These are phyloP conservation scores for Herpetomonas tarakana DNA, from an alignment of 208 protist genomes.

Conservation along the genomic window DNA sequence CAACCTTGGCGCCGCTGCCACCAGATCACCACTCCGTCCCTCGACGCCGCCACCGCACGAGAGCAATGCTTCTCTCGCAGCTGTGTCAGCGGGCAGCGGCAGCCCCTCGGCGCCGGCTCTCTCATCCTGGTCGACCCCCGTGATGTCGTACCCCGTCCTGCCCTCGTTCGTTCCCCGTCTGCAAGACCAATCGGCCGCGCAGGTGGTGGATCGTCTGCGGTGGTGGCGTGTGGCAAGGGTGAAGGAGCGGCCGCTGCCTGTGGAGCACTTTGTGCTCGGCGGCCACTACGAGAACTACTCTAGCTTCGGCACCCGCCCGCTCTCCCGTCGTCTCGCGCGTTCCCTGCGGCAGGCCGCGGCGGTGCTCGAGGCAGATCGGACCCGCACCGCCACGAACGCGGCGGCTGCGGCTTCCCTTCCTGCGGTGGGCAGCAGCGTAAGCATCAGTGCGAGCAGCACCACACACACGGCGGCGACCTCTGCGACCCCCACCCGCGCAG, in stretches of 20 bases:
- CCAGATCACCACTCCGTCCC: too few species aligned
- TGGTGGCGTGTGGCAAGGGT: constrained; percentile 60
- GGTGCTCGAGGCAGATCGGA: constrained; percentile 11
- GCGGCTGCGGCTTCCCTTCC: too few species aligned
- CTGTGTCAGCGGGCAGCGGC: too few species aligned
- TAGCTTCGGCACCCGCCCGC: constrained; percentile 32
- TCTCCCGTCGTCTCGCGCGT: constrained; percentile 18
- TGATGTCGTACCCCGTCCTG: neutral
- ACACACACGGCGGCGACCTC: too few species aligned
- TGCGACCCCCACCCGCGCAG: neutral
- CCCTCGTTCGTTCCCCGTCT: neutral
- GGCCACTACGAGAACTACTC: constrained; percentile 50
- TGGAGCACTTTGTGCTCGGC: constrained; percentile 34
- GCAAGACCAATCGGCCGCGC: constrained; percentile 12
- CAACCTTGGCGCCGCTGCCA: neutral
- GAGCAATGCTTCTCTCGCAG: too few species aligned
- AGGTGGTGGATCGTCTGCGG: constrained; percentile 69
- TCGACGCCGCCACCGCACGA: too few species aligned
- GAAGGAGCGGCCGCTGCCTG: constrained; percentile 35
- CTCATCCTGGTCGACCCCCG: neutral
- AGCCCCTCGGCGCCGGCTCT: neutral
- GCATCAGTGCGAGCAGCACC: too few species aligned
- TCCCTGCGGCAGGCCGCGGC: constrained; percentile 17
- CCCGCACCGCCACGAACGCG: constrained; percentile 6
- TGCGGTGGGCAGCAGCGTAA: too few species aligned